Evolutionary conservation across 306 rosid genomes (phyloP).

Genomic region (Morella rubra): DNA sequence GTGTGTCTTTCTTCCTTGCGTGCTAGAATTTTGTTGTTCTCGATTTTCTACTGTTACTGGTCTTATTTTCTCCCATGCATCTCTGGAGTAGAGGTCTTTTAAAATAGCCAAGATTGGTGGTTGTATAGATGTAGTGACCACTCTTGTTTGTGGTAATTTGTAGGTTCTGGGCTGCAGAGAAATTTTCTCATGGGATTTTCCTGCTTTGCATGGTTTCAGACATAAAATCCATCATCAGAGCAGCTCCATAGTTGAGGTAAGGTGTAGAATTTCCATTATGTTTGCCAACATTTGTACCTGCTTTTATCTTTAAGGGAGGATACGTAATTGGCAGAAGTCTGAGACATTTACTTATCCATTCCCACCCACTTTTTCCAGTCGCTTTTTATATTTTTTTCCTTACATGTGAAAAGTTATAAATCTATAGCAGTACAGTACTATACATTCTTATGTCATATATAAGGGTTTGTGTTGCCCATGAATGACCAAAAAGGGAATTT

Average conservation of each 20-base stretch:
- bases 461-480: too few relatives aligned
- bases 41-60: not conserved
- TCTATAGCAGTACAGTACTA: not conserved
- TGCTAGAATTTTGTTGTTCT: not conserved
- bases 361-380: too few relatives aligned
- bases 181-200: slow-evolving; percentile 35
- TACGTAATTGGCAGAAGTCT: not conserved
- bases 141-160: slow-evolving; percentile 29
- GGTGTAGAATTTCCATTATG: slow-evolving; percentile 11
- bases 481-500: too few relatives aligned
- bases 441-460: not conserved
- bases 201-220: slow-evolving; percentile 46
- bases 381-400: too few relatives aligned
- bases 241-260: slow-evolving; percentile 75
- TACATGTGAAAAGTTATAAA: not conserved
- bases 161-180: slow-evolving; percentile 55
- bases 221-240: slow-evolving; percentile 78
- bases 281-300: not conserved
- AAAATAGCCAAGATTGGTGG: not conserved
- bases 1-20: too few relatives aligned
- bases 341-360: not conserved
- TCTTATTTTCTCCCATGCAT: not conserved
- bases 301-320: not conserved
- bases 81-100: not conserved
- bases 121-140: not conserved